Evolutionary conservation across 2,329 filamentous ascomycete species (phyloP).

Genomic region (Monilinia aucupariae): DNA sequence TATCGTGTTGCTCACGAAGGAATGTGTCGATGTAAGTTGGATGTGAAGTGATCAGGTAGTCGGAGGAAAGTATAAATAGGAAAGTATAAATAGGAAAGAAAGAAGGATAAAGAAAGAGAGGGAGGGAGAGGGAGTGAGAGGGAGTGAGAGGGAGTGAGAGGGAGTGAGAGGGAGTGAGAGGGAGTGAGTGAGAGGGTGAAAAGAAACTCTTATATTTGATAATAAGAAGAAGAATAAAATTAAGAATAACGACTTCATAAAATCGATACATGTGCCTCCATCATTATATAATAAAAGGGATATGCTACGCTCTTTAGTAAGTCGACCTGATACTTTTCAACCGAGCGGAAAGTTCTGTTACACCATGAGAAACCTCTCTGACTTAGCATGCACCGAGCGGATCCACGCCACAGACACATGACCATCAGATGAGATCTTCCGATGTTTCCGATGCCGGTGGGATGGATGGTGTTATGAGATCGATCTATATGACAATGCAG

Average conservation of each 20-base stretch:
- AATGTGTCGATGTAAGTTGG: slow-evolving; percentile 21
- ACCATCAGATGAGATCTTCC: slow-evolving; percentile 3
- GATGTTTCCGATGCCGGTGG: too few species aligned
- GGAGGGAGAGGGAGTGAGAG: too few species aligned
- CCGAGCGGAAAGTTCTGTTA: not conserved
- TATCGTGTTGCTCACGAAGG: slow-evolving; percentile 35
- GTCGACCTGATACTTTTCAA: too few species aligned
- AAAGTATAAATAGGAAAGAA: not conserved
- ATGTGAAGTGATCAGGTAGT: slow-evolving; percentile 6
- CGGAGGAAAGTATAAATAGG: slow-evolving; percentile 8
- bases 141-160: too few species aligned
- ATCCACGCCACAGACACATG: slow-evolving; percentile 15
- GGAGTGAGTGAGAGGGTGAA: not conserved
- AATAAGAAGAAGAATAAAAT: too few species aligned
- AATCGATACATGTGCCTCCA: too few species aligned
- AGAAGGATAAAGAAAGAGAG: not conserved
- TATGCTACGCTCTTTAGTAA: not conserved
- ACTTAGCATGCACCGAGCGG: not conserved
- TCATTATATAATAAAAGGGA: too few species aligned
- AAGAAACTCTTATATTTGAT: too few species aligned
- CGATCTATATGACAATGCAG: too few species aligned
- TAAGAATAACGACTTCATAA: too few species aligned
- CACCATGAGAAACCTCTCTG: slow-evolving; percentile 11
- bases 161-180: too few species aligned
- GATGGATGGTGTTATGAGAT: too few species aligned